A percentile compares a stretch with the other conserved stretches of the same genome.
Evolutionary conservation across 2,329 filamentous ascomycete species (phyloP).

Genomic region (Phoma sp.): DNA sequence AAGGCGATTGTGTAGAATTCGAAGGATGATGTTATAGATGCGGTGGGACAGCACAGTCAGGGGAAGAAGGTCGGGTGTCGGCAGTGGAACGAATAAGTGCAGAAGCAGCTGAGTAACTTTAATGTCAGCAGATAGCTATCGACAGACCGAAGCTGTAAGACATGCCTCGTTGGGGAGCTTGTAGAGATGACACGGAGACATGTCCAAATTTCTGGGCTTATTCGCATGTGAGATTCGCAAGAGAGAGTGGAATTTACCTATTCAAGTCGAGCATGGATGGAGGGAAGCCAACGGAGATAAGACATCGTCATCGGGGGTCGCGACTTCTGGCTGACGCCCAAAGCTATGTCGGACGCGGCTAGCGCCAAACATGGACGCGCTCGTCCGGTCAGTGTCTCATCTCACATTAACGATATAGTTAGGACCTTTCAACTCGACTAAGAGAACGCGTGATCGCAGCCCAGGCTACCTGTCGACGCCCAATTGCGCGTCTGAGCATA

Average conservation of each 20-base stretch:
- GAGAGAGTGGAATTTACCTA: not conserved
- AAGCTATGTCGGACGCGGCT: conserved; percentile 17
- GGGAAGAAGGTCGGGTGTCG: conserved; percentile 55
- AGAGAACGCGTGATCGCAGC: conserved; percentile 7
- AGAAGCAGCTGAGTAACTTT: conserved; percentile 47
- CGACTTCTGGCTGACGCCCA: conserved; percentile 10
- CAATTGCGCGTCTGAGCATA: not conserved
- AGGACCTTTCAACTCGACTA: conserved; percentile 13
- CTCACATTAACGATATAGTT: conserved; percentile 12
- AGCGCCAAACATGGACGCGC: conserved; percentile 30
- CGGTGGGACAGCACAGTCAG: conserved; percentile 66
- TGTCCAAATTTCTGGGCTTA: conserved; percentile 6
- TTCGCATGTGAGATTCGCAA: not conserved
- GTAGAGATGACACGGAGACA: conserved; percentile 41
- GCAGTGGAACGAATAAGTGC: conserved; percentile 50
- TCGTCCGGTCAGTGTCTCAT: conserved; percentile 32
- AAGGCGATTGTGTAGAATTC: conserved; percentile 69
- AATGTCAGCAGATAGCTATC: conserved; percentile 21
- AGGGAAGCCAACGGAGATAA: conserved; percentile 34
- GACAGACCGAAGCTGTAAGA: not conserved
- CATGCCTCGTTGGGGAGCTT: conserved; percentile 48
- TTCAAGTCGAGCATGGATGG: conserved; percentile 13
- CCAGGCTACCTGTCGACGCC: not conserved
- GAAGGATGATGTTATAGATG: conserved; percentile 67
- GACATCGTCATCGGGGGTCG: conserved; percentile 37